Conservation (phyloP, 2,329 filamentous ascomycete species). For the Aspergillaceae sp. region DNA sequence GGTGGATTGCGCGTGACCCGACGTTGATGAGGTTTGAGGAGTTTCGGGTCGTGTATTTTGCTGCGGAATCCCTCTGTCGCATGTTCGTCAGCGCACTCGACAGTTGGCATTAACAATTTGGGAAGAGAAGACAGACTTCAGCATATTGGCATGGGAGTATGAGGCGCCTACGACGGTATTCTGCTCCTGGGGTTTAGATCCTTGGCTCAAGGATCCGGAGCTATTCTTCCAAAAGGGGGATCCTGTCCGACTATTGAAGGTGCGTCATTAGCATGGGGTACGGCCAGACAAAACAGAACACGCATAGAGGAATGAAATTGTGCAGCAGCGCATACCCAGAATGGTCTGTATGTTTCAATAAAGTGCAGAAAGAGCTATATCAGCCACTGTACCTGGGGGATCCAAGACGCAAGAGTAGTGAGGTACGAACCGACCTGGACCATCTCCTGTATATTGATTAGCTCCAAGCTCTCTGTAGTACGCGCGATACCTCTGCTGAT, state of each 20-base stretch:
- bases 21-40: conserved; percentile 53
- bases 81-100: conserved; percentile 8
- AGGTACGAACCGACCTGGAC: conserved; percentile 88
- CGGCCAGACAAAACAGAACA: background rate
- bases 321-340: conserved; percentile 25
- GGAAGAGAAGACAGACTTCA: conserved; percentile 57
- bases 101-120: conserved; percentile 51
- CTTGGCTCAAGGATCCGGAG: conserved; percentile 46
- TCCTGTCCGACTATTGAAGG: conserved; percentile 52
- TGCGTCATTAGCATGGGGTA: conserved; percentile 6
- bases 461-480: background rate
- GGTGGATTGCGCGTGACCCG: conserved; percentile 45
- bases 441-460: conserved; percentile 65
- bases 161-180: conserved; percentile 81
- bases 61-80: conserved; percentile 21
- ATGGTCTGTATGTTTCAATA: conserved; percentile 21
- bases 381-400: conserved; percentile 10
- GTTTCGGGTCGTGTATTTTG: conserved; percentile 62
- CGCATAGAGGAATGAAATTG: background rate
- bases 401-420: conserved; percentile 10
- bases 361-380: conserved; percentile 9
- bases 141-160: conserved; percentile 91
- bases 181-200: conserved; percentile 51
- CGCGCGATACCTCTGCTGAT: background rate
- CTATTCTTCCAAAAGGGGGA: conserved; percentile 79